Percentiles rank a stretch among this genome's conserved stretches.
Evolutionary conservation across 78 protist genomes (phyloP).

Genomic region (Dictyostelium brefeldianum): DNA sequence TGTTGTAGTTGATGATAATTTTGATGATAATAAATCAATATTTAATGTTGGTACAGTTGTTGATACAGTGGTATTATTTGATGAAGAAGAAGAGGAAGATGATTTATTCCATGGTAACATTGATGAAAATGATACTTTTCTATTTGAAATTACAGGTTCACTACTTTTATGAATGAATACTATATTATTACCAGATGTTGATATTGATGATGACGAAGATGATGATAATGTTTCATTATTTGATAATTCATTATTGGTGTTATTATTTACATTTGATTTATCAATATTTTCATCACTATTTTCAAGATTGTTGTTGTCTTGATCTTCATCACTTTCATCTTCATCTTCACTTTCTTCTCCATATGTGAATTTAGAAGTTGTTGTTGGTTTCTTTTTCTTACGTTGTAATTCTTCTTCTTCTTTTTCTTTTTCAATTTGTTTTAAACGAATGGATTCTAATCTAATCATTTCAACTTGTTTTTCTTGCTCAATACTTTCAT

Average conservation of each 20-base stretch:
- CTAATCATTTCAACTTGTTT: neutral
- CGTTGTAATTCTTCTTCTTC: neutral
- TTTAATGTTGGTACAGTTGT: neutral
- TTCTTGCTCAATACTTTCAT: neutral
- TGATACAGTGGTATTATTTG: neutral
- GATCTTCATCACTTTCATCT: conserved; percentile 38
- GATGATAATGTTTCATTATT: neutral
- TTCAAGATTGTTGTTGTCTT: neutral
- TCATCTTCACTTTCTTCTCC: conserved; percentile 72
- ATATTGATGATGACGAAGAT: neutral
- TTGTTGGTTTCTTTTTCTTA: neutral
- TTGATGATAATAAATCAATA: neutral
- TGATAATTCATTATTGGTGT: neutral
- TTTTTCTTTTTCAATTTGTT: neutral
- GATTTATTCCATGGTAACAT: conserved; percentile 23
- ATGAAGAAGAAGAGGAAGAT: neutral
- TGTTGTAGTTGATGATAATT: neutral
- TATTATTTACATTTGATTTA: neutral
- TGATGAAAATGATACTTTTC: conserved; percentile 20
- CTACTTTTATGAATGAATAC: neutral
- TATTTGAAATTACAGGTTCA: neutral
- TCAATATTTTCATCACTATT: neutral
- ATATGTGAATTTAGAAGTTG: neutral
- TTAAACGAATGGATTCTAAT: too few relatives aligned
- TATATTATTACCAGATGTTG: neutral